A percentile compares a stretch with the other conserved stretches of the same genome.
phyloP scores from a whole-genome alignment of 768 basidiomycete genomes.

The Wakefieldia striispora region DNA sequence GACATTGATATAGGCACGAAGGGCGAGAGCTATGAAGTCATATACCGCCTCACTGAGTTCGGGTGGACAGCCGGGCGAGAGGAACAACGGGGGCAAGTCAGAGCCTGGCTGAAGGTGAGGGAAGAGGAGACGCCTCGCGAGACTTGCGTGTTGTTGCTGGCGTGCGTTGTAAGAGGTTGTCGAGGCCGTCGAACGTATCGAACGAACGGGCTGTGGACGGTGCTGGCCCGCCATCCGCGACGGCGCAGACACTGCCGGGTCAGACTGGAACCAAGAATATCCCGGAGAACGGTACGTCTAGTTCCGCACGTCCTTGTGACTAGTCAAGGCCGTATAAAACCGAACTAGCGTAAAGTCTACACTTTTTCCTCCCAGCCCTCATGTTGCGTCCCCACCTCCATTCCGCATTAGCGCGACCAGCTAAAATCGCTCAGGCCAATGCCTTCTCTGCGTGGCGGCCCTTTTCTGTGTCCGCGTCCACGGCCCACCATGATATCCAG shows the following conservation, averaged over 20 bases:
- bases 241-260: too few species aligned
- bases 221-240: too few species aligned
- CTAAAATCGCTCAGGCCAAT: conserved; percentile 4
- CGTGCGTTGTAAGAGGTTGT: conserved; percentile 15
- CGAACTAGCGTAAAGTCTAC: conserved; percentile 4
- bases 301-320: too few species aligned
- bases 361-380: background rate
- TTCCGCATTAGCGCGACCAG: conserved; percentile 9
- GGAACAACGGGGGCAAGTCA: conserved; percentile 54
- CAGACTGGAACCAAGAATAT: too few species aligned
- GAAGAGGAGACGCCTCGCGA: conserved; percentile 63
- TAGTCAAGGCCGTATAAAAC: conserved; percentile 21
- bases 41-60: conserved; percentile 60
- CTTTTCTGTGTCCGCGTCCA: conserved; percentile 18
- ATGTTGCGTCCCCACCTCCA: conserved; percentile 22
- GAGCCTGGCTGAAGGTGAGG: conserved; percentile 44
- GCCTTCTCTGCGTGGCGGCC: conserved; percentile 7
- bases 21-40: conserved; percentile 74
- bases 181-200: conserved; percentile 25
- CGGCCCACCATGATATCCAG: conserved; percentile 50
- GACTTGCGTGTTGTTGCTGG: conserved; percentile 33
- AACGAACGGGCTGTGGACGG: conserved; percentile 9
- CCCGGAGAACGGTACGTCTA: too few species aligned
- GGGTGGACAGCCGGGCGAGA: conserved; percentile 39
- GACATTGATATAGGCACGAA: conserved; percentile 75